These are phyloP conservation scores for Cadophora gregata DNA, from an alignment of 2,329 filamentous ascomycete species.

Conservation along the genomic window DNA sequence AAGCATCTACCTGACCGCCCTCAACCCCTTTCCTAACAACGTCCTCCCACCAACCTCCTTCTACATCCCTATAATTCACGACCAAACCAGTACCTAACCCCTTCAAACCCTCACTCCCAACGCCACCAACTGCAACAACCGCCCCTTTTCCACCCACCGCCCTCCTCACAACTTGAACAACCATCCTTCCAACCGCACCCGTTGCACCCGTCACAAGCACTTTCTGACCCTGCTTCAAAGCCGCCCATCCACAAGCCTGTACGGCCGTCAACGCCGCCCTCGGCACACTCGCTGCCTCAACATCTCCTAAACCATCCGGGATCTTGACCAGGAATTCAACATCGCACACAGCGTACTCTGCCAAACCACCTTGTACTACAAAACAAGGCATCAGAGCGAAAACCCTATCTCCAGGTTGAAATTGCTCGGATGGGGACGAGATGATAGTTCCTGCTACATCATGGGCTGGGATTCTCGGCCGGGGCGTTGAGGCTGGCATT, in stretches of 20 bases:
- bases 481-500: not conserved
- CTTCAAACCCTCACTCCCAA: slow-evolving; percentile 21
- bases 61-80: slow-evolving; percentile 25
- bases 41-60: slow-evolving; percentile 21
- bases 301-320: slow-evolving; percentile 18
- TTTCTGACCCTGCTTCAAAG: slow-evolving; percentile 15
- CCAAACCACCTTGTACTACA: slow-evolving; percentile 25
- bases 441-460: slow-evolving; percentile 25
- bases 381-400: slow-evolving; percentile 19
- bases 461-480: slow-evolving; percentile 24
- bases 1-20: slow-evolving; percentile 9
- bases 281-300: slow-evolving; percentile 28
- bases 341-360: slow-evolving; percentile 25
- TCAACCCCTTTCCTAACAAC: slow-evolving; percentile 9
- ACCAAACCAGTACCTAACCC: slow-evolving; percentile 22
- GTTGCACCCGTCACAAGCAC: slow-evolving; percentile 26
- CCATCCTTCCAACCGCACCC: slow-evolving; percentile 30
- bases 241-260: slow-evolving; percentile 21
- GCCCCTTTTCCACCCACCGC: slow-evolving; percentile 16
- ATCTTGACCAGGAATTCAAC: slow-evolving; percentile 17
- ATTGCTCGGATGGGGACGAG: slow-evolving; percentile 17
- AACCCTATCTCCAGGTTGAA: slow-evolving; percentile 20
- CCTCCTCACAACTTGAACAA: slow-evolving; percentile 22
- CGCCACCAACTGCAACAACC: slow-evolving; percentile 26
- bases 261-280: slow-evolving; percentile 24